These are phyloP conservation scores for Paspalum vaginatum DNA, from an alignment of 176 grass and related monocot genomes.

Conservation along the genomic window DNA sequence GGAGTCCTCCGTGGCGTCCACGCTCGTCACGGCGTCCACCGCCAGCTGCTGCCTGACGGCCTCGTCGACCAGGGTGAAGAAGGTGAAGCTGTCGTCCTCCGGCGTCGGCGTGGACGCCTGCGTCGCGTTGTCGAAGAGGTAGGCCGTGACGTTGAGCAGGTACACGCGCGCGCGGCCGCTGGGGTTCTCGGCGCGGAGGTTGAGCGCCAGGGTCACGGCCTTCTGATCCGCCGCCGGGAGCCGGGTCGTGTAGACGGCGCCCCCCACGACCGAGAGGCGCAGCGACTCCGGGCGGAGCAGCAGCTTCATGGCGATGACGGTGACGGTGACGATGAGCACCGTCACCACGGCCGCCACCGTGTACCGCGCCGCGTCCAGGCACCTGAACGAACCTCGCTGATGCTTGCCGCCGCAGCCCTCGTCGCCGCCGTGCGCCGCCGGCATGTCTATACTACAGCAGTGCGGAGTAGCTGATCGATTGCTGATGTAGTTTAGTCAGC, in stretches of 20 bases:
- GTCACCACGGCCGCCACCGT: neutral
- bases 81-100: neutral
- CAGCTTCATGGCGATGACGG: neutral
- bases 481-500: too few species aligned
- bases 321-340: neutral
- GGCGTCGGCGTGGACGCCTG: neutral
- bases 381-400: neutral
- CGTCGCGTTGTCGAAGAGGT: neutral
- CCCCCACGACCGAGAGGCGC: neutral
- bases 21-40: neutral
- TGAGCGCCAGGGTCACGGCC: neutral
- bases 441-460: too few species aligned
- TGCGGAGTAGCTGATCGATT: too few species aligned
- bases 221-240: neutral
- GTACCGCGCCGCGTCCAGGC: neutral
- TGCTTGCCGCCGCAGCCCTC: neutral
- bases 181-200: neutral
- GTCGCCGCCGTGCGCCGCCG: neutral
- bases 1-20: neutral
- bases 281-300: neutral
- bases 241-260: neutral
- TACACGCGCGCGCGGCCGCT: neutral
- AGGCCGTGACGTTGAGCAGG: neutral
- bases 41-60: neutral
- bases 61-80: rapidly evolving